A percentile compares a stretch with the other conserved stretches of the same genome.
phyloP scores from a whole-genome alignment of 2,329 filamentous ascomycete species.

The Claviceps sp. region DNA sequence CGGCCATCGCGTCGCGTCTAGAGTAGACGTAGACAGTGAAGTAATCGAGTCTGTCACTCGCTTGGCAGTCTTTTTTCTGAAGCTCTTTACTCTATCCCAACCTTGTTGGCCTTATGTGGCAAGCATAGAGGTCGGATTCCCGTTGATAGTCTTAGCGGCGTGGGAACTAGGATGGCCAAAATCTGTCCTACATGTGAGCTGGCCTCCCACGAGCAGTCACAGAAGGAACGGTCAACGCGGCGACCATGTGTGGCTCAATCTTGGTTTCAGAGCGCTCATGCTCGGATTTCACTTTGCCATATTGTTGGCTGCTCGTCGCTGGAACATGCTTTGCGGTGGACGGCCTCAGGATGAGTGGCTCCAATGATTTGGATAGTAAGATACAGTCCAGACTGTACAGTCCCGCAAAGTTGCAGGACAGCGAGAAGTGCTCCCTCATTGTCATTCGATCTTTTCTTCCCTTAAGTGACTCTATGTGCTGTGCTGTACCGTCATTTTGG shows the following conservation, averaged over 20 bases:
- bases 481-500: background rate
- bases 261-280: constrained; percentile 19
- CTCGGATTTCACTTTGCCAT: constrained; percentile 20
- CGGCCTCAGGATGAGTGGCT: constrained; percentile 16
- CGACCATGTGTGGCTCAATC: constrained; percentile 6
- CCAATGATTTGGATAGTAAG: constrained; percentile 13
- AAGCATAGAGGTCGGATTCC: constrained; percentile 50
- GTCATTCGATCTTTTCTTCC: background rate
- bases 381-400: background rate
- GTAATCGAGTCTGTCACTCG: constrained; percentile 28
- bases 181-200: constrained; percentile 3
- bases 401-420: background rate
- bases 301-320: constrained; percentile 21
- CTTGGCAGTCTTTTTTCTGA: constrained; percentile 51
- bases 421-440: background rate
- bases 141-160: constrained; percentile 54
- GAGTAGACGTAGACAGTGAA: constrained; percentile 17
- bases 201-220: background rate
- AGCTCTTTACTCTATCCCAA: constrained; percentile 49
- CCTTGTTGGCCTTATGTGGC: constrained; percentile 61
- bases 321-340: constrained; percentile 20
- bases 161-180: constrained; percentile 43
- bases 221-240: background rate
- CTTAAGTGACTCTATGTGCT: background rate
- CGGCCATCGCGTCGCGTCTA: constrained; percentile 17